Base-by-base conservation (phyloP, 2,329 filamentous ascomycete genomes). In the Septoria linicola region DNA sequence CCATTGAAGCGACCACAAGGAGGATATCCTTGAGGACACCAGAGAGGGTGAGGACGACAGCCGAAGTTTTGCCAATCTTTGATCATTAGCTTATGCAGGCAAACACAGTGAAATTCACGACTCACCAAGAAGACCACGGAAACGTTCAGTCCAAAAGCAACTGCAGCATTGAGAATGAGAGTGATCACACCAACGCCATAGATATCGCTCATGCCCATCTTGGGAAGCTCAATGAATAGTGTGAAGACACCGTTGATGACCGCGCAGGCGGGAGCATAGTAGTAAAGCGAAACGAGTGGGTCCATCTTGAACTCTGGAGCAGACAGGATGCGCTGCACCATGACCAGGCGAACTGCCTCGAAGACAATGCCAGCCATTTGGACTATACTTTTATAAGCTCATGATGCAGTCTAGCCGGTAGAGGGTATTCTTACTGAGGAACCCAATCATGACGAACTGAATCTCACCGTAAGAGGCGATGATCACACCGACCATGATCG, bases 381-480 rank as follows among this genome's bases (percentile, higher is more conserved):
- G 78, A 83, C 90, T 54, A 27, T 4, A n/a, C 10, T 31, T 11
- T 8, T 10, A 3, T 56, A 13, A 56, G 50, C 17, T 6, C 37
- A 11, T 27, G 8, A 20, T 5, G 13, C n/a, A 11, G 14, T n/a
- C 8, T 14, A 20, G 20, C n/a, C n/a, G 7, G 8, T 10, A 4
- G 14, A 13, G 11, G 14, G 13, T 6, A 13, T 8, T 48, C 54
- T 17, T 34, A 56, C 54, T 60, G 57, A 90, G 68, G 73, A 93
- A 87, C 58, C 88, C 88, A 58, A 82, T 77, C 72, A 87, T 77
- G 64, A 89, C 87, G 69, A 99, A 99, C 69, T 91, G 85, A 72
- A 99, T 95, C 77, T 97, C 93, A 65, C 93, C 93, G 58, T 95
- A 82, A 1, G 92, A 96, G 42, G 93, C 93, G 67, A 99, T 89